Base-by-base conservation (phyloP, 495 filamentous ascomycete species). In the Astrothelium macrocarpum region DNA sequence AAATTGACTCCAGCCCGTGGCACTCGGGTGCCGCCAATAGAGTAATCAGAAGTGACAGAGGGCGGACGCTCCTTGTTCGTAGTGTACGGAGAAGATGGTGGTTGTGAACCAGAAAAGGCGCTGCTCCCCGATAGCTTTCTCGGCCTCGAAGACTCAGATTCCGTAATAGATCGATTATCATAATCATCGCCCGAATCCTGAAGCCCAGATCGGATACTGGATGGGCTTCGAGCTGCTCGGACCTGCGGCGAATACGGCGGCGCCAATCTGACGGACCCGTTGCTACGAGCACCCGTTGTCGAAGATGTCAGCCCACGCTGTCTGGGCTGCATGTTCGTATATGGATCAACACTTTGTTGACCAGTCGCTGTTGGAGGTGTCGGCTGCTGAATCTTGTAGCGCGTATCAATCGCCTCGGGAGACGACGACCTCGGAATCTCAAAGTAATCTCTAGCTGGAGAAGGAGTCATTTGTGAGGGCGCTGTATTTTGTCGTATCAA, bases 1-100 rank as follows among this genome's bases (percentile, higher is more conserved):
- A 97, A 97, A 73, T 97, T 98, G 72, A 92, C 93, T 1, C 88
- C 81, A 1, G 90, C 88, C 32, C 88, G 84, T 1, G 86, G 83
- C 32, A 89, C 78, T 23, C 78, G 75, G n/a, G 79, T 78, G 20
- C 86, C 84, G n/a, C 75, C 77, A 59, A 77, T 74, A 0, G 87
- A 89, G 34, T 82, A 82, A 60, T 95, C 90, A 1, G 91, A 97
- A 67, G 84, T 86, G 46, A 91, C 76, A 0, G 91, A 95, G 4
- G 90, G 90, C 12, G 91, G 95, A 53, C 90, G 84, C 62, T 76
- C 82, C 73, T 78, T 81, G 53, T 71, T 74, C 66, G 76, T 81
- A 64, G 68, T 72, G 67, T 75, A 78, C 0, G 87, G 84, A 59
- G 87, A 87, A 66, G 85, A 81, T 25, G 85, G 86, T 32, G 85